Percentiles rank a stretch among this genome's conserved stretches.
Conservation (phyloP, 2,329 filamentous ascomycete species). For the Aspergillus bombycis region DNA sequence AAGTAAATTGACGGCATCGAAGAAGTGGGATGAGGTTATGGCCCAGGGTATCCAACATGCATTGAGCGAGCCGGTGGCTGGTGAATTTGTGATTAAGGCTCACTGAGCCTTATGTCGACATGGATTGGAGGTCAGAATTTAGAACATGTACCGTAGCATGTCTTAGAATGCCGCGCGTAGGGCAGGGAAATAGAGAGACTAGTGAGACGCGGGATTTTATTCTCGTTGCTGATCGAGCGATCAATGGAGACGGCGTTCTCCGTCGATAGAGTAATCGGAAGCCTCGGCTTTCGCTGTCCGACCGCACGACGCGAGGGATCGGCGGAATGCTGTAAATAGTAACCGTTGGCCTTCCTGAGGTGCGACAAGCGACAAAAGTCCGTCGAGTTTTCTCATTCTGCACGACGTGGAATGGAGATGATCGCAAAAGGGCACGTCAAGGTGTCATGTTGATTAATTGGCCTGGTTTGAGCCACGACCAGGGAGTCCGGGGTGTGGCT, state of each 20-base stretch:
- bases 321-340: not conserved
- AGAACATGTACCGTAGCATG: not conserved
- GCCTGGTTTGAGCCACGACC: conserved; percentile 5
- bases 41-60: conserved; percentile 34
- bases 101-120: not conserved
- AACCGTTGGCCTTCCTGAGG: not conserved
- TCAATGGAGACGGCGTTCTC: not conserved
- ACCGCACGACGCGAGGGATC: conserved; percentile 1
- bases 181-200: not conserved
- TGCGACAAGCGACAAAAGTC: not conserved
- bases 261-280: not conserved
- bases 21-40: conserved; percentile 36
- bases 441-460: conserved; percentile 8
- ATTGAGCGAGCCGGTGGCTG: conserved; percentile 24
- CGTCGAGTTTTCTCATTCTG: not conserved
- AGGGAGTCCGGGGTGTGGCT: conserved; percentile 6
- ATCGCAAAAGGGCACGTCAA: not conserved
- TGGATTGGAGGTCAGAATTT: not conserved
- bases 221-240: not conserved
- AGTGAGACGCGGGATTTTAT: not conserved
- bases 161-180: not conserved
- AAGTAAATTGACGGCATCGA: conserved; percentile 28
- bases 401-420: not conserved
- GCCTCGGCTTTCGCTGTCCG: not conserved
- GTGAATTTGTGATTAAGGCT: conserved; percentile 3